A percentile compares a stretch with the other conserved stretches of the same genome.
Conservation (phyloP, 179 eudicot genomes). For the Gypsophila paniculata region DNA sequence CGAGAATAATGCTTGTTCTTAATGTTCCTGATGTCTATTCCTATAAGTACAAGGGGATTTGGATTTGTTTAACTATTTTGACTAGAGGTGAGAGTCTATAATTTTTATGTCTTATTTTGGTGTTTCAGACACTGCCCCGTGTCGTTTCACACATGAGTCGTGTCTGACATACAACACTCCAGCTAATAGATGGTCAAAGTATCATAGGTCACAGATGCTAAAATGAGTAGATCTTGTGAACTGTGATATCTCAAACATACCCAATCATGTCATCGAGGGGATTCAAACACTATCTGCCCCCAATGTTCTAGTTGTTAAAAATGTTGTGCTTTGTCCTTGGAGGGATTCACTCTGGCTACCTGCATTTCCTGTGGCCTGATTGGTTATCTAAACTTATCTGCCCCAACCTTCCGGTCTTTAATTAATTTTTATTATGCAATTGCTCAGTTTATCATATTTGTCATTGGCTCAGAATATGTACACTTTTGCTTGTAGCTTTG, state of each 20-base stretch:
- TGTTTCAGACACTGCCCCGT: too few species aligned
- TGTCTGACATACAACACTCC: too few species aligned
- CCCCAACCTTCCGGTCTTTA: too few species aligned
- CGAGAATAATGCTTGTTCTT: slow-evolving; percentile 59
- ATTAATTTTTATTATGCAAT: not conserved
- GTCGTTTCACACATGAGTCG: too few species aligned
- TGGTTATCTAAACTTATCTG: not conserved
- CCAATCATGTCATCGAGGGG: not conserved
- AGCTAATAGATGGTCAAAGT: too few species aligned
- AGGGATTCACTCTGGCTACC: not conserved
- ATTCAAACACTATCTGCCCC: not conserved
- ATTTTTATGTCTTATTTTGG: not conserved
- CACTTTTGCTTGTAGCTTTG: slow-evolving; percentile 49
- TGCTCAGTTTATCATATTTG: not conserved
- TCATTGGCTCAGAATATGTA: not conserved
- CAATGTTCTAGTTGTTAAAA: not conserved
- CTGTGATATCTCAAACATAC: too few species aligned
- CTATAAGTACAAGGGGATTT: slow-evolving; percentile 94
- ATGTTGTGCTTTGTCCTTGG: not conserved
- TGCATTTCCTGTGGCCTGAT: slow-evolving; percentile 1
- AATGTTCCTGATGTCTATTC: slow-evolving; percentile 70
- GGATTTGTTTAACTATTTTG: slow-evolving; percentile 76
- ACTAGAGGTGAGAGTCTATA: slow-evolving; percentile 55
- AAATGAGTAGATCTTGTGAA: too few species aligned
- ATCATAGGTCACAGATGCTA: too few species aligned